Evolutionary conservation across 306 rosid species (phyloP).

Genomic region (Alnus rubra): DNA sequence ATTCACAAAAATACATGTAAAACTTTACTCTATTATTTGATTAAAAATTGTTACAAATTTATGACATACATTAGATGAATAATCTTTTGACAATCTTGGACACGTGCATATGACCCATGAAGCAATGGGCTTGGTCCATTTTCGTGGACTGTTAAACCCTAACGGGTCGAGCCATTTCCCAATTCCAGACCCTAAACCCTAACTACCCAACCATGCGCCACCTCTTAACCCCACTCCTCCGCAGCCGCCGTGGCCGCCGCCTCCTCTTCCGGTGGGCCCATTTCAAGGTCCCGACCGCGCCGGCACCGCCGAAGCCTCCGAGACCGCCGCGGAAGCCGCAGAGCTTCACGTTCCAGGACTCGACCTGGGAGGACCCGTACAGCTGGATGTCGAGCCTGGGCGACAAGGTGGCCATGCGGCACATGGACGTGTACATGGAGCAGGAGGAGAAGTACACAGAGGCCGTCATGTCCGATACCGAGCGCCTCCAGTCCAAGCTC

Average conservation of each 20-base stretch:
- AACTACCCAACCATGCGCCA: conserved; percentile 15
- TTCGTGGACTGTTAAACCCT: conserved; percentile 8
- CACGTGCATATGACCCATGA: neutral
- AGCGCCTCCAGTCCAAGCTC: conserved; percentile 68
- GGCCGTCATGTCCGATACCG: conserved; percentile 73
- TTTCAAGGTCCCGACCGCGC: conserved; percentile 40
- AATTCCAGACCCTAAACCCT: neutral
- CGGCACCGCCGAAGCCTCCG: conserved; percentile 63
- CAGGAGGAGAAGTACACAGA: conserved; percentile 90
- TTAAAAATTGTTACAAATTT: no score
- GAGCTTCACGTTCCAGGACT: conserved; percentile 62
- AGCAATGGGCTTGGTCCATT: neutral
- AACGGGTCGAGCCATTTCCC: neutral
- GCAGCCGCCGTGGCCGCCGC: conserved; percentile 16
- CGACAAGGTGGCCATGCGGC: conserved; percentile 92
- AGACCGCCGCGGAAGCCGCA: conserved; percentile 81
- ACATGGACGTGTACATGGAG: conserved; percentile 94
- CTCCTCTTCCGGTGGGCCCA: conserved; percentile 37
- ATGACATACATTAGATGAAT: no score
- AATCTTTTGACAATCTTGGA: no score
- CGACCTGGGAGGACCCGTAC: conserved; percentile 84
- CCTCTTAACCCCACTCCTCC: neutral
- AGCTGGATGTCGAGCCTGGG: conserved; percentile 82
- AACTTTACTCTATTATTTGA: no score
- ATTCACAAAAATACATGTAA: no score